Percentiles rank a stretch among this genome's conserved stretches.
These are phyloP conservation scores for Aureobasidium sp. DNA, from an alignment of 2,329 filamentous ascomycete genomes.

Conservation along the genomic window DNA sequence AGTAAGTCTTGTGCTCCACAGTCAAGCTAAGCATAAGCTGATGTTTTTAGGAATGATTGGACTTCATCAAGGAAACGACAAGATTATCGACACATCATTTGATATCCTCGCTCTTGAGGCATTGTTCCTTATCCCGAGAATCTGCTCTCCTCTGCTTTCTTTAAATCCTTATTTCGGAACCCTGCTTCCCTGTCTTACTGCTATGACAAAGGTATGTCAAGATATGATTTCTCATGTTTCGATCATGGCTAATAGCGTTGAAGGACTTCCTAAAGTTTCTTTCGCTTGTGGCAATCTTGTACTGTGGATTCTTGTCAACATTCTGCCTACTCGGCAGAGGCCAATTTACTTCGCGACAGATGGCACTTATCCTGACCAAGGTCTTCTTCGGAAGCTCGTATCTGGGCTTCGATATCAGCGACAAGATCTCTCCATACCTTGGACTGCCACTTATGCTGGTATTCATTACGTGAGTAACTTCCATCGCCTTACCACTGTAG, in stretches of 20 bases:
- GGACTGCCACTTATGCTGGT: conserved; percentile 53
- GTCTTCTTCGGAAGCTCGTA: conserved; percentile 66
- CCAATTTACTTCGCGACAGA: conserved; percentile 53
- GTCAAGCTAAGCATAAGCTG: background rate
- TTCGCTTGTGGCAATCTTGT: conserved; percentile 71
- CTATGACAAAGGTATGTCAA: conserved; percentile 50
- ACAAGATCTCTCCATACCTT: conserved; percentile 41
- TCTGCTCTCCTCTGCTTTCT: conserved; percentile 71
- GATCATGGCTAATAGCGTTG: conserved; percentile 29
- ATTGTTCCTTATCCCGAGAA: conserved; percentile 79
- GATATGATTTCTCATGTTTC: background rate
- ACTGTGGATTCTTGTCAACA: conserved; percentile 80
- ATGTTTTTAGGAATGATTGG: conserved; percentile 39
- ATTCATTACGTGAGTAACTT: conserved; percentile 48
- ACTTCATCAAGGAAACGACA: conserved; percentile 48
- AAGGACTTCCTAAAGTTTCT: conserved; percentile 83
- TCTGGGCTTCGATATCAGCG: conserved; percentile 56
- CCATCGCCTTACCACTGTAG: too few species aligned
- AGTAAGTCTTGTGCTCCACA: conserved; percentile 44
- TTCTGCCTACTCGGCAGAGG: conserved; percentile 69
- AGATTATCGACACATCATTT: conserved; percentile 73
- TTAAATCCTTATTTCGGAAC: conserved; percentile 87
- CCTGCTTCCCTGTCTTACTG: conserved; percentile 79
- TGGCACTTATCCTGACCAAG: conserved; percentile 70
- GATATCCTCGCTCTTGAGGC: conserved; percentile 85